phyloP scores from a whole-genome alignment of 2,329 filamentous ascomycete genomes.

The Fusarium dimerum region DNA sequence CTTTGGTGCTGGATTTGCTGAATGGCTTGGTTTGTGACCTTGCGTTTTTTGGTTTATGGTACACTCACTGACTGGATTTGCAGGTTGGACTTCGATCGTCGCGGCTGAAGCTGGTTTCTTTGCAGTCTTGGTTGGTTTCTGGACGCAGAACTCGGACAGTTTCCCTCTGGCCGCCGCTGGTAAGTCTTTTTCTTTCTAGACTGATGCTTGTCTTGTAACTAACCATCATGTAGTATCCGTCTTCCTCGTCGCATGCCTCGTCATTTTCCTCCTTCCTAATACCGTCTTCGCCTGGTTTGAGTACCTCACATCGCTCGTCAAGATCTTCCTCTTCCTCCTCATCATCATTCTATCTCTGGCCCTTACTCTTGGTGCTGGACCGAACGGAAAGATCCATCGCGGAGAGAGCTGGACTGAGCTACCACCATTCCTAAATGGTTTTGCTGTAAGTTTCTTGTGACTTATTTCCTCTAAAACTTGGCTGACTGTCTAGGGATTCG shows the following conservation, averaged over 20 bases:
- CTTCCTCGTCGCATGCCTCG: slow-evolving; percentile 11
- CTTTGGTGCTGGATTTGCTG: slow-evolving; percentile 22
- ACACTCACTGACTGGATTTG: background rate
- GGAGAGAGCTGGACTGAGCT: slow-evolving; percentile 13
- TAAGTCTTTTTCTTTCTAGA: background rate
- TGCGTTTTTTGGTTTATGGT: background rate
- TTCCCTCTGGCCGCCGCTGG: slow-evolving; percentile 13
- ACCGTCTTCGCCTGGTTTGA: slow-evolving; percentile 19
- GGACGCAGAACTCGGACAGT: slow-evolving; percentile 4
- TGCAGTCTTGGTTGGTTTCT: slow-evolving; percentile 11
- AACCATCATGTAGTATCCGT: background rate
- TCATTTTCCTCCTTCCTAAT: slow-evolving; percentile 19
- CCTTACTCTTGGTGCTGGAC: slow-evolving; percentile 12
- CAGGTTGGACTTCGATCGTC: slow-evolving; percentile 20
- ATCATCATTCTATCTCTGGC: slow-evolving; percentile 16
- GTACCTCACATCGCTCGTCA: slow-evolving; percentile 18
- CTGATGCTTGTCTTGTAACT: background rate
- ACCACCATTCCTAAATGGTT: slow-evolving; percentile 14
- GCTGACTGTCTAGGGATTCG: slow-evolving; percentile 13
- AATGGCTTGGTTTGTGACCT: slow-evolving; percentile 20
- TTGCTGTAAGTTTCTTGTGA: slow-evolving; percentile 2
- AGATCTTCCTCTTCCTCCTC: slow-evolving; percentile 18
- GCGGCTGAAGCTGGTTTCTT: slow-evolving; percentile 19
- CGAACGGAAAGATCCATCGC: slow-evolving; percentile 4
- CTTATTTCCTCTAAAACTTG: background rate